Conservation (phyloP, 176 grass and related monocot genomes). For the Raddia distichophylla region DNA sequence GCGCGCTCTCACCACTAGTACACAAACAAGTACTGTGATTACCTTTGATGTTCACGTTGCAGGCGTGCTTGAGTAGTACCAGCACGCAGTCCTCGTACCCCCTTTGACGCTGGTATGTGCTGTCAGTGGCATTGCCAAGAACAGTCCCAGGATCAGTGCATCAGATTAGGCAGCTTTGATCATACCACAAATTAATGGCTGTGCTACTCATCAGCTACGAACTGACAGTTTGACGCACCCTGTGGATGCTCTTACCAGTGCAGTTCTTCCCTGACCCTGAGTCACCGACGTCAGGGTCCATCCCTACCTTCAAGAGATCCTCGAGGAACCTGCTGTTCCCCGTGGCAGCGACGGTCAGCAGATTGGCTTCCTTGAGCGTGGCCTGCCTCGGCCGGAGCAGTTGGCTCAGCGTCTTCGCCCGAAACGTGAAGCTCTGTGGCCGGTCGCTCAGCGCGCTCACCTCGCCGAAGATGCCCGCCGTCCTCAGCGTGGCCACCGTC, state of each 20-base stretch:
- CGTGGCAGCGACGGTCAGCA: slow-evolving; percentile 70
- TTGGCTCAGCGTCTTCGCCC: slow-evolving; percentile 82
- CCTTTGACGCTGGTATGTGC: slow-evolving; percentile 92
- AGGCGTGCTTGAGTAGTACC: slow-evolving; percentile 75
- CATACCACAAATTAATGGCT: background rate
- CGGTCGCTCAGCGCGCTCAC: slow-evolving; percentile 70
- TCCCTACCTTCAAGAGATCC: slow-evolving; percentile 80
- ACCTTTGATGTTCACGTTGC: slow-evolving; percentile 80
- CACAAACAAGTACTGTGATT: background rate
- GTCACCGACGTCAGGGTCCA: slow-evolving; percentile 81
- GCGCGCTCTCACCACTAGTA: too few species aligned
- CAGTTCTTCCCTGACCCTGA: slow-evolving; percentile 86
- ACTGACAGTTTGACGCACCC: too few species aligned
- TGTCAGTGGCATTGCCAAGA: slow-evolving; percentile 17
- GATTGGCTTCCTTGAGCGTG: slow-evolving; percentile 86
- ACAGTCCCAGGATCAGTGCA: background rate
- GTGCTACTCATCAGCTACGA: background rate
- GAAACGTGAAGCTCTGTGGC: slow-evolving; percentile 74
- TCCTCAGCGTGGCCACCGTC: slow-evolving; percentile 45
- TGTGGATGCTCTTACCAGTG: slow-evolving; percentile 52
- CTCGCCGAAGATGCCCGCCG: slow-evolving; percentile 78
- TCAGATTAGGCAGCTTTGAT: background rate
- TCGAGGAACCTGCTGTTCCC: slow-evolving; percentile 85
- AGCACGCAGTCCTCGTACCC: slow-evolving; percentile 86
- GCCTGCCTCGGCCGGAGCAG: slow-evolving; percentile 79